These are phyloP conservation scores for Aspergillus oerlinghausenensis DNA, from an alignment of 2,329 filamentous ascomycete species.

Conservation along the genomic window DNA sequence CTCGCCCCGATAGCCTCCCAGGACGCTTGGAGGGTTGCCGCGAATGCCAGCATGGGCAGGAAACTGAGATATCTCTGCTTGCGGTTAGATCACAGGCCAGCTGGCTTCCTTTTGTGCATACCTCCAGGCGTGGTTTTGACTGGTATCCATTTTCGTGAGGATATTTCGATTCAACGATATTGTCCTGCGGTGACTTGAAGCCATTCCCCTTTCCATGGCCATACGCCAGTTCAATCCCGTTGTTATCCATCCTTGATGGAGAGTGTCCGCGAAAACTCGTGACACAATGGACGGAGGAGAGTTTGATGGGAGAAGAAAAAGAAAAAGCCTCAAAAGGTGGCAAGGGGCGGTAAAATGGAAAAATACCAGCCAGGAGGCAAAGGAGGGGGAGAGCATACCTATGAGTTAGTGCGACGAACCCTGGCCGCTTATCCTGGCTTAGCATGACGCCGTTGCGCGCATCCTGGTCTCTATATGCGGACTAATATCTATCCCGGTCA, in stretches of 20 bases:
- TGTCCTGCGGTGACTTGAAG: background rate
- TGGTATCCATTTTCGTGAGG: background rate
- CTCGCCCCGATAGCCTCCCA: conserved; percentile 25
- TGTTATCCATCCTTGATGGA: background rate
- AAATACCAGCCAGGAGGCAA: background rate
- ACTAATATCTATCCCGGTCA: background rate
- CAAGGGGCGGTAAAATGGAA: background rate
- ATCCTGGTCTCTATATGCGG: background rate
- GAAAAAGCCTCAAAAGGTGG: background rate
- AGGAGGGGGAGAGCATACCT: too few relatives aligned
- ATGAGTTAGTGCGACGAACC: background rate
- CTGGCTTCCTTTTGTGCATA: background rate
- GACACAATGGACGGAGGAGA: too few relatives aligned
- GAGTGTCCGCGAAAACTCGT: background rate
- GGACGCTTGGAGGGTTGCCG: conserved; percentile 29
- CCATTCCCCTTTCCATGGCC: background rate
- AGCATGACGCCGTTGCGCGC: background rate
- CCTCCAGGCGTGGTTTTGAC: conserved; percentile 2
- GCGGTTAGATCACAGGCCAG: background rate
- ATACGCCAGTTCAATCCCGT: background rate
- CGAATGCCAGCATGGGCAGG: conserved; percentile 30
- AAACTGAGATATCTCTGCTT: conserved; percentile 20
- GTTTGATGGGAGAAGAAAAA: background rate
- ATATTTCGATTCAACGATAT: background rate
- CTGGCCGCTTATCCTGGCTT: background rate